Conservation (phyloP, 176 grass and related monocot genomes). For the Stipa capillata region DNA sequence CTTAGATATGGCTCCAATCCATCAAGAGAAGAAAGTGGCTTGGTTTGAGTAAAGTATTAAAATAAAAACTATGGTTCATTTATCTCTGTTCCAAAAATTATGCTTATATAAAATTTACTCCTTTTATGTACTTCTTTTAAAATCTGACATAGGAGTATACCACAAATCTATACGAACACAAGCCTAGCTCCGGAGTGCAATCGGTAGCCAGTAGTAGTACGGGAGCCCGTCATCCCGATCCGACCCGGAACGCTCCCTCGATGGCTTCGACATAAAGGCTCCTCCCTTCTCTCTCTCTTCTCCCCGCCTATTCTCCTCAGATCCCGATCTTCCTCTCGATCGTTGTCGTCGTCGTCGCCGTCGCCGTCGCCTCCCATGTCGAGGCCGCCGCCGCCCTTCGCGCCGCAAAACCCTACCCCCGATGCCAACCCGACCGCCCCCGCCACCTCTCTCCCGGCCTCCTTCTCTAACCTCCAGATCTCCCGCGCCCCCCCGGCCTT, state of each 20-base stretch:
- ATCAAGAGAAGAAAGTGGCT: too few species aligned
- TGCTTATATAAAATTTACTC: too few species aligned
- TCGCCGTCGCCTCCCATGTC: not conserved
- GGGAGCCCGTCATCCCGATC: too few species aligned
- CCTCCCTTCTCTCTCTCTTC: not conserved
- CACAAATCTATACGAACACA: too few species aligned
- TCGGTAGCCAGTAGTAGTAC: too few species aligned
- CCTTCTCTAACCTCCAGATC: slow-evolving; percentile 29
- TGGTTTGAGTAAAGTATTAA: too few species aligned
- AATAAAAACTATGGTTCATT: too few species aligned
- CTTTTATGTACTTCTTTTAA: too few species aligned
- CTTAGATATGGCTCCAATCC: too few species aligned
- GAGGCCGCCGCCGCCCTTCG: slow-evolving; percentile 19
- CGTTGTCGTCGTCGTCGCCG: slow-evolving; percentile 1
- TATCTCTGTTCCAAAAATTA: too few species aligned
- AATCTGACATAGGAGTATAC: too few species aligned
- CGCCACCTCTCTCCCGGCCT: not conserved
- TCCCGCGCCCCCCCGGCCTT: slow-evolving; percentile 22
- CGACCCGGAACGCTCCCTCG: not conserved
- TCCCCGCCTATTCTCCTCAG: not conserved
- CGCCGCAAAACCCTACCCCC: not conserved
- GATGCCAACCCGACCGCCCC: not conserved
- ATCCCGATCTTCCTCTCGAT: slow-evolving; percentile 40
- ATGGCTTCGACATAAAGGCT: not conserved
- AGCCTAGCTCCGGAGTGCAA: too few species aligned